phyloP scores from a whole-genome alignment of 257 asterid genomes.

The Ilex asprella region DNA sequence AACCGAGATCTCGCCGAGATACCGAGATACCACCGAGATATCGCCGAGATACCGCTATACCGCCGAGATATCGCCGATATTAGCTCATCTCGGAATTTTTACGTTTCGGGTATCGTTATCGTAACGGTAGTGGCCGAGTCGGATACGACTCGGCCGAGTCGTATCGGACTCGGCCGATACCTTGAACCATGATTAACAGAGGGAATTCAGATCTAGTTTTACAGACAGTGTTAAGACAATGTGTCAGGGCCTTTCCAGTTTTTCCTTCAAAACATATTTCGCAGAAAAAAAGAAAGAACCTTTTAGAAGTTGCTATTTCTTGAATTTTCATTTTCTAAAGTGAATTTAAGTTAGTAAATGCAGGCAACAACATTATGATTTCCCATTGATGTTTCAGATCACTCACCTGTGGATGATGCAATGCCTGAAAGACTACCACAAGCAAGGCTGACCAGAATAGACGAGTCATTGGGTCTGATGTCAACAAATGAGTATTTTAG shows the following conservation, averaged over 20 bases:
- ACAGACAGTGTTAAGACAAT: not conserved
- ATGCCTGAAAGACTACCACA: constrained; percentile 88
- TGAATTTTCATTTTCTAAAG: not conserved
- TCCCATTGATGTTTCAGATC: constrained; percentile 8
- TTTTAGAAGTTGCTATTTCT: not conserved
- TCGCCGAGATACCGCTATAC: too few relatives aligned
- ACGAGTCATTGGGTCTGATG: constrained; percentile 67
- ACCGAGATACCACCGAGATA: too few relatives aligned
- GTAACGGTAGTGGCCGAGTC: too few relatives aligned
- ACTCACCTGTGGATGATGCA: constrained; percentile 75
- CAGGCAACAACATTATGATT: too few relatives aligned
- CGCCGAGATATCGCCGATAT: too few relatives aligned
- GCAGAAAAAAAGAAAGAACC: not conserved
- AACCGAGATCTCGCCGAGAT: too few relatives aligned
- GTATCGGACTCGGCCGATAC: too few relatives aligned
- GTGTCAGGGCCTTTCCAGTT: not conserved
- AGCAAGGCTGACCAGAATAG: constrained; percentile 59
- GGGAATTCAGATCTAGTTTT: not conserved
- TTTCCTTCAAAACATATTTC: not conserved
- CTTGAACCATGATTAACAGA: too few relatives aligned
- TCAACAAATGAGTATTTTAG: constrained; percentile 13
- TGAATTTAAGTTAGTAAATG: too few relatives aligned
- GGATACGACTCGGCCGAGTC: too few relatives aligned
- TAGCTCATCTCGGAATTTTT: too few relatives aligned
- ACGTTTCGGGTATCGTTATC: too few relatives aligned